Conservation (phyloP, 73 alveolate genomes). For the Tetrahymena borealis region DNA sequence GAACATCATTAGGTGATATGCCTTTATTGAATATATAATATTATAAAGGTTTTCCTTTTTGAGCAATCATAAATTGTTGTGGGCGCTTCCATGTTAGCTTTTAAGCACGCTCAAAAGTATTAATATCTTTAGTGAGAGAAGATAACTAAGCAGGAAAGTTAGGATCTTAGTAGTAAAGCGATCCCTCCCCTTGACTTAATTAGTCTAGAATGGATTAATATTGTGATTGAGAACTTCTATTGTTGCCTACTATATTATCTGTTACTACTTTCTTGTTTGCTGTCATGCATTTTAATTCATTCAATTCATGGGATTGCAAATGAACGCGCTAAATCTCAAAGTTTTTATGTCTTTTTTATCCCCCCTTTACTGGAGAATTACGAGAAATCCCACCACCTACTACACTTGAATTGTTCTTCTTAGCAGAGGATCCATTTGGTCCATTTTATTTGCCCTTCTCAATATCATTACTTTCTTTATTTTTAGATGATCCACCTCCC, state of each 20-base stretch:
- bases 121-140: neutral
- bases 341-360: neutral
- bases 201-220: neutral
- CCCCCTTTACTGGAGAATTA: neutral
- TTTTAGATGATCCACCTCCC: neutral
- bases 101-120: neutral
- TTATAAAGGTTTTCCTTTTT: neutral
- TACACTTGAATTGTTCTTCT: neutral
- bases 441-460: neutral
- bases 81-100: constrained; percentile 63
- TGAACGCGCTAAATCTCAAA: neutral
- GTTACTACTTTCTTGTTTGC: neutral
- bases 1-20: constrained; percentile 66
- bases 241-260: neutral
- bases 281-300: neutral
- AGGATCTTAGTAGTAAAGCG: neutral
- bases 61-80: constrained; percentile 40
- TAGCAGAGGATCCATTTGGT: neutral
- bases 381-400: neutral
- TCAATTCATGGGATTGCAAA: neutral
- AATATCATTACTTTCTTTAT: neutral
- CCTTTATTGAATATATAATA: constrained; percentile 33
- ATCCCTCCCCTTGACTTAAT: neutral
- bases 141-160: neutral
- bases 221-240: neutral